Evolutionary conservation across 2,329 filamentous ascomycete species (phyloP).

Genomic region (Aspergillus bombycis): DNA sequence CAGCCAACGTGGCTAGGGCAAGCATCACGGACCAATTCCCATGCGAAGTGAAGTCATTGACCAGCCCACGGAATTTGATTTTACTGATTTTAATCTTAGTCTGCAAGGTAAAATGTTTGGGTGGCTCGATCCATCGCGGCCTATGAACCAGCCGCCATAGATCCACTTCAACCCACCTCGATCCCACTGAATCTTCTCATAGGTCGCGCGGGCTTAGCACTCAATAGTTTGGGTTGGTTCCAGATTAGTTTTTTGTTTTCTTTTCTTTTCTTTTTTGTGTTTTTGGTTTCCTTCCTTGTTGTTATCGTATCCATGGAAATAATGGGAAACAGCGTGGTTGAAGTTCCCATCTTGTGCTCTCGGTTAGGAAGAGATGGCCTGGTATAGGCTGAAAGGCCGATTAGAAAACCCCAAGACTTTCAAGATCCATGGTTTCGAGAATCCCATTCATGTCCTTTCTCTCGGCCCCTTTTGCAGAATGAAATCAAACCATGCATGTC

Average conservation of each 20-base stretch:
- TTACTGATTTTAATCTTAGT: neutral
- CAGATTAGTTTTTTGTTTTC: neutral
- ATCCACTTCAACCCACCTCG: slow-evolving; percentile 4
- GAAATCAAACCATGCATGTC: neutral
- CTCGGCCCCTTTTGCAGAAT: neutral
- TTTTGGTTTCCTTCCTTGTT: neutral
- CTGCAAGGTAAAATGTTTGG: slow-evolving; percentile 11
- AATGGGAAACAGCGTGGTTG: neutral
- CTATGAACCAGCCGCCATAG: slow-evolving; percentile 11
- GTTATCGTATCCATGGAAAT: neutral
- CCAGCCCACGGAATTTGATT: neutral
- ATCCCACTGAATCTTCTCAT: neutral
- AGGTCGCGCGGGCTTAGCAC: neutral
- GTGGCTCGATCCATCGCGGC: slow-evolving; percentile 1
- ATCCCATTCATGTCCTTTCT: neutral
- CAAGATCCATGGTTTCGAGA: neutral
- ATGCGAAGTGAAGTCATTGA: slow-evolving; percentile 15
- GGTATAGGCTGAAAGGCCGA: neutral
- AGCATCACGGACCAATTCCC: slow-evolving; percentile 13
- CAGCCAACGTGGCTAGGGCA: slow-evolving; percentile 31
- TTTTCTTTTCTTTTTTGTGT: neutral
- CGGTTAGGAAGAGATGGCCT: neutral
- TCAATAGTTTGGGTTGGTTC: neutral
- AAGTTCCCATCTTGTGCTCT: neutral
- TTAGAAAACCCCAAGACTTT: neutral